Percentiles rank a stretch among this genome's conserved stretches.
phyloP scores from a whole-genome alignment of 805 yeast species.

The Candida hungchunana region DNA sequence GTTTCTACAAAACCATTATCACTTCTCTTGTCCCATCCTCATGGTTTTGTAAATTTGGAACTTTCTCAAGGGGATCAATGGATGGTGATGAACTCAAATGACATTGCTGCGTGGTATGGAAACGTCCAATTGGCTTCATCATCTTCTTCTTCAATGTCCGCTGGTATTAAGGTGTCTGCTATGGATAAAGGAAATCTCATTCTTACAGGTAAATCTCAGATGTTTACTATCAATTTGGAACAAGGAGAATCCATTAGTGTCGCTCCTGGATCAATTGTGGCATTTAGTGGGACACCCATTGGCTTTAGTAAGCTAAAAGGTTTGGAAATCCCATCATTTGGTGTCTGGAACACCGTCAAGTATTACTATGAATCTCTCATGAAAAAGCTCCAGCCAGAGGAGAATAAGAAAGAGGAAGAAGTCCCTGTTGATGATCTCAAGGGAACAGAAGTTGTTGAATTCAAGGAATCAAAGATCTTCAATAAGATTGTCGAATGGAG shows the following conservation, averaged over 20 bases:
- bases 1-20: slow-evolving; percentile 18
- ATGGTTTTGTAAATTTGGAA: slow-evolving; percentile 17
- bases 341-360: slow-evolving; percentile 11
- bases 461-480: slow-evolving; percentile 4
- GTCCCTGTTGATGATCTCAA: slow-evolving; percentile 2
- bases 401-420: neutral
- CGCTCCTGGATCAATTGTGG: slow-evolving; percentile 17
- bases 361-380: slow-evolving; percentile 2
- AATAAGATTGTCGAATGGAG: slow-evolving; percentile 14
- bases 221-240: slow-evolving; percentile 24
- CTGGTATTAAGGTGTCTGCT: slow-evolving; percentile 6
- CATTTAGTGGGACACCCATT: slow-evolving; percentile 11
- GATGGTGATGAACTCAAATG: slow-evolving; percentile 13
- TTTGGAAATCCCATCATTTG: slow-evolving; percentile 12
- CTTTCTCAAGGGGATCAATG: slow-evolving; percentile 10
- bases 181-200: slow-evolving; percentile 28
- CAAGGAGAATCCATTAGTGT: slow-evolving; percentile 23
- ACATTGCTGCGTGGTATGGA: slow-evolving; percentile 22
- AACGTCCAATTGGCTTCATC: slow-evolving; percentile 3
- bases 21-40: slow-evolving; percentile 11
- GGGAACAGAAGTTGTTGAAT: slow-evolving; percentile 1
- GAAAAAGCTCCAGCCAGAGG: slow-evolving; percentile 9
- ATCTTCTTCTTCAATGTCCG: neutral
- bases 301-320: slow-evolving; percentile 9
- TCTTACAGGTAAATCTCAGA: slow-evolving; percentile 29